A percentile compares a stretch with the other conserved stretches of the same genome.
Conservation (phyloP, 495 filamentous ascomycete species). For the Tricharina praecox region DNA sequence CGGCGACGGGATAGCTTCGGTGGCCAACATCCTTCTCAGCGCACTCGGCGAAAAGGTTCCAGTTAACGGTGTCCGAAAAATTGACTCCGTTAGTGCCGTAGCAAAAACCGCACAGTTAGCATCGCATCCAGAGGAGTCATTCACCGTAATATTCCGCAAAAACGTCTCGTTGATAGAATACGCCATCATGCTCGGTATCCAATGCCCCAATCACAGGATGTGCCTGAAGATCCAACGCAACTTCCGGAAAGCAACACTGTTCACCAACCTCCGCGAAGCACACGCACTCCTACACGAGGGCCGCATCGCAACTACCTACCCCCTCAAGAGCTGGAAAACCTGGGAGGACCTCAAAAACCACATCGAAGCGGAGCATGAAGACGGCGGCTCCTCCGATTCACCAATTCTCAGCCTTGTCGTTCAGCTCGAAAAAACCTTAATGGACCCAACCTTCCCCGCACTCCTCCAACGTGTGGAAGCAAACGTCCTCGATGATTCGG, state of each 20-base stretch:
- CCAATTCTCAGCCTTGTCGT: conserved; percentile 10
- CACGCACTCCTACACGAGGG: conserved; percentile 1
- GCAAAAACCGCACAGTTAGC: no score
- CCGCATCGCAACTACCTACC: not conserved
- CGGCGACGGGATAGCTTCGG: conserved; percentile 14
- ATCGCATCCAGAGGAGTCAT: not conserved
- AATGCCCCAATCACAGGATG: conserved; percentile 6
- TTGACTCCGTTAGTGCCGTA: conserved; percentile 4
- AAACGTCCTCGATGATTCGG: conserved; percentile 8
- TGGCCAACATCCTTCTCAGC: conserved; percentile 18
- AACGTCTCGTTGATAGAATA: conserved; percentile 15
- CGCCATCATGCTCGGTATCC: conserved; percentile 11
- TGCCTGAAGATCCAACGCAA: conserved; percentile 4
- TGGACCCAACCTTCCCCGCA: not conserved
- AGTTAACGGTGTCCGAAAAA: conserved; percentile 13
- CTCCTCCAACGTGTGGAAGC: conserved; percentile 7
- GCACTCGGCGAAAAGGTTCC: conserved; percentile 12
- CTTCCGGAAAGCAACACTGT: conserved; percentile 11
- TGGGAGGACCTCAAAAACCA: conserved; percentile 14
- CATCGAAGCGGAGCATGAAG: conserved; percentile 10
- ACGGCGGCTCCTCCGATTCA: conserved; percentile 7
- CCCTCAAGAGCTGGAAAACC: conserved; percentile 9
- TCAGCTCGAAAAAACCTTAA: conserved; percentile 8
- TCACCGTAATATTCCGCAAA: conserved; percentile 18
- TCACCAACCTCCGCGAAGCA: conserved; percentile 12